phyloP scores from a whole-genome alignment of 2,329 filamentous ascomycete genomes.

The Beauveria sp. region DNA sequence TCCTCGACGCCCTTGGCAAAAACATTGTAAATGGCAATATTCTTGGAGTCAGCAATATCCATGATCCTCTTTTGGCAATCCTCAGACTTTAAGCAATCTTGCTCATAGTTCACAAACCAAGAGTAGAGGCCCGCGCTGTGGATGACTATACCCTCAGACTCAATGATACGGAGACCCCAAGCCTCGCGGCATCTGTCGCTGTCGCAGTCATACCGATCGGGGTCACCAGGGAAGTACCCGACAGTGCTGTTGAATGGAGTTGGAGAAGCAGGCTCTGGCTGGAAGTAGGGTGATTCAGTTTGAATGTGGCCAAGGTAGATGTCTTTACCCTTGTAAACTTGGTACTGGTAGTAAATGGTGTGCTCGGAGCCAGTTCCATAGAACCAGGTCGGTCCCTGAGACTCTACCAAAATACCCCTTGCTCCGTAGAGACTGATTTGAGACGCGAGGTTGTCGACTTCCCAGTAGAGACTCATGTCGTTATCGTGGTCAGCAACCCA shows the following conservation, averaged over 20 bases:
- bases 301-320: conserved; percentile 35
- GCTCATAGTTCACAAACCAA: conserved; percentile 52
- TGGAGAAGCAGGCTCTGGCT: neutral
- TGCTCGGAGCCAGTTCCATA: neutral
- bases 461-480: conserved; percentile 4
- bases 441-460: neutral
- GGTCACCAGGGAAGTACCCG: conserved; percentile 18
- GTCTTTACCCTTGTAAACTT: conserved; percentile 47
- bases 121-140: conserved; percentile 50
- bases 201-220: conserved; percentile 21
- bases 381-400: neutral
- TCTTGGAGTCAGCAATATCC: conserved; percentile 7
- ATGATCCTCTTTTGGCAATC: conserved; percentile 35
- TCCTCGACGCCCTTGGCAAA: conserved; percentile 10
- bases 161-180: conserved; percentile 45
- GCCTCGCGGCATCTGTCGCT: conserved; percentile 24
- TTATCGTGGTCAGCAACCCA: conserved; percentile 63
- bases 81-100: conserved; percentile 36
- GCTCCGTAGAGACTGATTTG: neutral
- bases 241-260: neutral
- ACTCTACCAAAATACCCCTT: neutral
- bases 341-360: conserved; percentile 18
- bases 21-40: conserved; percentile 16
- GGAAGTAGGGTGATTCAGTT: neutral
- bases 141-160: conserved; percentile 38